Percentiles rank a stretch among this genome's conserved stretches.
These are phyloP conservation scores for Gynandropsis gynandra DNA, from an alignment of 345 rosid species.

Conservation along the genomic window DNA sequence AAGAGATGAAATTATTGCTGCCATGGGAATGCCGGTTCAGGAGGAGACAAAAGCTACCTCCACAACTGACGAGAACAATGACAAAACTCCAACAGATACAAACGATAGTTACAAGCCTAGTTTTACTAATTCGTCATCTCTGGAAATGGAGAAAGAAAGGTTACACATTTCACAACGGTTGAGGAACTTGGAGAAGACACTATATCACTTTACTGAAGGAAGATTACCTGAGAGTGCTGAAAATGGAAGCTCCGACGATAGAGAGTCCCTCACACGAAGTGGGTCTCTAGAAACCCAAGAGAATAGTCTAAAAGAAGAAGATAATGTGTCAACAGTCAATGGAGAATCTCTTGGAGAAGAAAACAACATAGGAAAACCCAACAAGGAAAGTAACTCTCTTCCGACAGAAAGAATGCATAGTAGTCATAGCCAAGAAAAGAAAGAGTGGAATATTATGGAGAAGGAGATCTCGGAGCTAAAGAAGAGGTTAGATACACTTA, in stretches of 20 bases:
- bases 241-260: slow-evolving; percentile 19
- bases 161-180: slow-evolving; percentile 26
- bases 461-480: slow-evolving; percentile 41
- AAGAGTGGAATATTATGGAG: slow-evolving; percentile 25
- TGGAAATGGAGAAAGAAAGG: slow-evolving; percentile 36
- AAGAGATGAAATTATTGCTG: slow-evolving; percentile 20
- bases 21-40: slow-evolving; percentile 21
- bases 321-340: slow-evolving; percentile 12
- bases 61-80: slow-evolving; percentile 17
- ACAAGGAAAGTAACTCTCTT: slow-evolving; percentile 21
- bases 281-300: slow-evolving; percentile 16
- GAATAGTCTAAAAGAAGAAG: slow-evolving; percentile 21
- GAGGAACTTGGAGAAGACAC: slow-evolving; percentile 37
- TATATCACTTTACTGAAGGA: slow-evolving; percentile 25
- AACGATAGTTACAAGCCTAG: no score
- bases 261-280: slow-evolving; percentile 12
- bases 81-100: slow-evolving; percentile 20
- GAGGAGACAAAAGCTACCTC: slow-evolving; percentile 11
- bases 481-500: slow-evolving; percentile 48
- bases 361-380: slow-evolving; percentile 4
- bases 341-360: slow-evolving; percentile 19
- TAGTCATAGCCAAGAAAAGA: slow-evolving; percentile 12
- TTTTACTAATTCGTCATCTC: slow-evolving; percentile 14
- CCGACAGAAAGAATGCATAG: slow-evolving; percentile 1
- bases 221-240: slow-evolving; percentile 21